phyloP scores from a whole-genome alignment of 345 rosid genomes.

The Eucalyptus grandis region DNA sequence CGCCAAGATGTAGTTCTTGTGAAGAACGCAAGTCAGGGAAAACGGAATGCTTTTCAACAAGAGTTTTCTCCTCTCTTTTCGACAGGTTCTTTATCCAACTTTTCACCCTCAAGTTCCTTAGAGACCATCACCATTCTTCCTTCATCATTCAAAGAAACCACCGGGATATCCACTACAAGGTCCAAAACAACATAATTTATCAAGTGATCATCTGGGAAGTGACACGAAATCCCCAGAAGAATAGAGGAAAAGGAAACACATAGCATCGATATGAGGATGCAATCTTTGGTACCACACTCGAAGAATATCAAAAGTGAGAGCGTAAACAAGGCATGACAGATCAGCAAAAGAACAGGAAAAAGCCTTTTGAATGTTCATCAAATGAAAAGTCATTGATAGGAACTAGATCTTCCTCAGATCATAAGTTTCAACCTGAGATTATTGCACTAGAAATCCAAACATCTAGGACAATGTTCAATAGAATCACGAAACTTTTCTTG shows the following conservation, averaged over 20 bases:
- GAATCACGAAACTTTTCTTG: not conserved
- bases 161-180: slow-evolving; percentile 72
- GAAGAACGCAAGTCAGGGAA: slow-evolving; percentile 68
- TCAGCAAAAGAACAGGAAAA: not conserved
- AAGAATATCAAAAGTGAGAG: not conserved
- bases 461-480: not conserved
- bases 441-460: not conserved
- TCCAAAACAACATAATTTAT: not conserved
- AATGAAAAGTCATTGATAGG: not conserved
- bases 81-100: slow-evolving; percentile 36
- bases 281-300: not conserved
- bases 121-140: slow-evolving; percentile 53
- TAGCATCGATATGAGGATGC: not conserved
- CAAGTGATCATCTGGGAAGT: not conserved
- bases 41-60: slow-evolving; percentile 48
- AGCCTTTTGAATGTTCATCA: not conserved
- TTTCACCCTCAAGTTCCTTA: slow-evolving; percentile 29
- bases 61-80: slow-evolving; percentile 72
- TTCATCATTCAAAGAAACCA: slow-evolving; percentile 66
- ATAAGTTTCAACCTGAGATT: not conserved
- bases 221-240: not conserved
- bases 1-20: slow-evolving; percentile 63
- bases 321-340: not conserved
- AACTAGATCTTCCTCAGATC: not conserved
- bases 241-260: not conserved